Conservation (phyloP, 257 asterid species). For the Ilex aquifolium region DNA sequence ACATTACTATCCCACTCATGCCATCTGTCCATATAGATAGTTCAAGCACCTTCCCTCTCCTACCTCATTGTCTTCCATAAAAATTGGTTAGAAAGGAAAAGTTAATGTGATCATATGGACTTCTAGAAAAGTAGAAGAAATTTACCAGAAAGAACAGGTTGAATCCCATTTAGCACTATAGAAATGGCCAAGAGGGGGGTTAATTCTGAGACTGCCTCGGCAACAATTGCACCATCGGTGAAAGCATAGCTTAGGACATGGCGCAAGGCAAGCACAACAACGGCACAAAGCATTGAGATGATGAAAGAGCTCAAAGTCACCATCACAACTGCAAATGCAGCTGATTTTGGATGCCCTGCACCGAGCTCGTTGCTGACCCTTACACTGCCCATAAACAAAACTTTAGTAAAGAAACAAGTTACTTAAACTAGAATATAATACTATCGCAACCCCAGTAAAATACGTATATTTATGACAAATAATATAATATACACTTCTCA, state of each 20-base stretch:
- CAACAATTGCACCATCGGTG: not conserved
- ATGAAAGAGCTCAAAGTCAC: conserved; percentile 25
- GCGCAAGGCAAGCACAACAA: conserved; percentile 5
- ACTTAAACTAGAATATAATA: no score
- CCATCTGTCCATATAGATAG: no score
- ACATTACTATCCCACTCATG: no score
- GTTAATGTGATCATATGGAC: no score
- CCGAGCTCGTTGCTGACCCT: conserved; percentile 40
- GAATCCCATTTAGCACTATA: conserved; percentile 18
- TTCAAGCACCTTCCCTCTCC: no score
- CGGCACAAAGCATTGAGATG: not conserved
- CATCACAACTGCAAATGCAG: conserved; percentile 25
- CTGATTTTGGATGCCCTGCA: conserved; percentile 35
- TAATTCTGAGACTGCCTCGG: not conserved
- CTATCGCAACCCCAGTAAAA: no score
- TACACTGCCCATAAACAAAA: conserved; percentile 18
- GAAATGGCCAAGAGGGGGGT: not conserved
- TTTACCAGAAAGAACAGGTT: conserved; percentile 19
- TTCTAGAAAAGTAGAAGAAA: no score
- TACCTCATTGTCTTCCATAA: no score
- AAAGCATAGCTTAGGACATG: not conserved
- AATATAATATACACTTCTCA: no score
- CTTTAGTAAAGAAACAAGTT: no score
- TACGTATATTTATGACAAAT: no score
- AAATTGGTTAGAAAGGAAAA: no score